phyloP scores from a whole-genome alignment of 352 stramenopile species.

The Pelagophyceae sp. region DNA sequence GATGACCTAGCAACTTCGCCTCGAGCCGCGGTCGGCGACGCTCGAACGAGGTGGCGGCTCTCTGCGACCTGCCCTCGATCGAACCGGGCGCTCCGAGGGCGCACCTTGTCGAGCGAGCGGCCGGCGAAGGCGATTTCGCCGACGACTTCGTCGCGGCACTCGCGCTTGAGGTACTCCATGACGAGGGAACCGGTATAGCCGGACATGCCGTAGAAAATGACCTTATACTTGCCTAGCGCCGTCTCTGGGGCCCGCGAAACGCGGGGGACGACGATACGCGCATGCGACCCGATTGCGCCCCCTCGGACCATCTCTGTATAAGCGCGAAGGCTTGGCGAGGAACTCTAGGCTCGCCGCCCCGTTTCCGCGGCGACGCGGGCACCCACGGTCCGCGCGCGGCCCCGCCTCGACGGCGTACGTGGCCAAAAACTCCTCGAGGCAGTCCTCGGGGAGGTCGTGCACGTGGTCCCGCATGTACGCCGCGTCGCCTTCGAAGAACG shows the following conservation, averaged over 20 bases:
- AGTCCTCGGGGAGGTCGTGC: background rate
- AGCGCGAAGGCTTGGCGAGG: too few species aligned
- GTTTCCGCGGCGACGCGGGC: too few species aligned
- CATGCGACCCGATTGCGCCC: too few species aligned
- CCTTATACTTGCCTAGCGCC: constrained; percentile 10
- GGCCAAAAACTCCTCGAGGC: background rate
- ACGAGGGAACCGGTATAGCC: constrained; percentile 9
- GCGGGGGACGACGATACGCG: too few species aligned
- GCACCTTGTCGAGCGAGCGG: background rate
- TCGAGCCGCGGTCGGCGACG: too few species aligned
- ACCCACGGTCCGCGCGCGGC: background rate
- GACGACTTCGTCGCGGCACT: background rate
- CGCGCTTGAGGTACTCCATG: constrained; percentile 21
- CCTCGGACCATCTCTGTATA: too few species aligned
- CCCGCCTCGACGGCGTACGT: background rate
- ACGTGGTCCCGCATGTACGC: background rate
- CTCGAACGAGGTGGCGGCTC: too few species aligned
- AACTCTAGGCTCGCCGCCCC: too few species aligned
- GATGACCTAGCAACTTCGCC: too few species aligned
- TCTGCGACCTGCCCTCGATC: too few species aligned
- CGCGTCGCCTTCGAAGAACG: constrained; percentile 11
- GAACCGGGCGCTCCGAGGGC: too few species aligned
- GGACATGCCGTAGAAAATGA: constrained; percentile 15
- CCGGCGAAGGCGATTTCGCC: background rate
- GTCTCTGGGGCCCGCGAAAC: too few species aligned